phyloP scores from a whole-genome alignment of 768 basidiomycete species.

The Tricholoma flavovirens region DNA sequence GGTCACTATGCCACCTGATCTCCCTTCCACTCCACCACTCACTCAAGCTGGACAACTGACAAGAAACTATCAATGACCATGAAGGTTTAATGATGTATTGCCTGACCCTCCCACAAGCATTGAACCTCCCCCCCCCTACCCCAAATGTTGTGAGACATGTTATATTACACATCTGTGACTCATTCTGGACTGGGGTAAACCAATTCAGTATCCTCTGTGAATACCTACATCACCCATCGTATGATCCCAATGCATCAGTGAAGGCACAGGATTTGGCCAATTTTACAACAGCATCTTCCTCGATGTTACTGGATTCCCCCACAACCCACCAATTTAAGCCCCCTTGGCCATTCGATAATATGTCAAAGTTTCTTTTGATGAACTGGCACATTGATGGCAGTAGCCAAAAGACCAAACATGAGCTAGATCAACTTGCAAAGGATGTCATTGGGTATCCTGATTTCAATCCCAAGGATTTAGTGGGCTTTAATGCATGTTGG shows the following conservation, averaged over 20 bases:
- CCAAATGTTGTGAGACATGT: no score
- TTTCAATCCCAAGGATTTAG: slow-evolving; percentile 11
- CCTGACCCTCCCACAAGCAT: no score
- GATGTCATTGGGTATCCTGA: not conserved
- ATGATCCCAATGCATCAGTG: slow-evolving; percentile 13
- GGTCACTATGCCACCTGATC: no score
- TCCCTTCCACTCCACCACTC: no score
- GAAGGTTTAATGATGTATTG: no score
- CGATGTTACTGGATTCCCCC: not conserved
- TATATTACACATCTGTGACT: no score
- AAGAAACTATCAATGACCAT: no score
- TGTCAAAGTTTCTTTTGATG: not conserved
- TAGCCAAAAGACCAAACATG: not conserved
- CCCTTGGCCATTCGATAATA: slow-evolving; percentile 16
- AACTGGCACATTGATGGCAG: not conserved
- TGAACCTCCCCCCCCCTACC: not conserved
- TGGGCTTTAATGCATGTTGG: slow-evolving; percentile 7
- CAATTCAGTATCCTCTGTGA: not conserved
- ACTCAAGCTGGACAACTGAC: no score
- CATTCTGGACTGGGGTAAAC: slow-evolving; percentile 8
- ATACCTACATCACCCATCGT: slow-evolving; percentile 16
- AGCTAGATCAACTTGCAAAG: not conserved
- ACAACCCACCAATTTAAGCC: not conserved
- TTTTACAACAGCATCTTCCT: not conserved
- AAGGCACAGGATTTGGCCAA: slow-evolving; percentile 15